phyloP scores from a whole-genome alignment of 1,284 basidiomycete genomes.

The Pseudozyma flocculosa region DNA sequence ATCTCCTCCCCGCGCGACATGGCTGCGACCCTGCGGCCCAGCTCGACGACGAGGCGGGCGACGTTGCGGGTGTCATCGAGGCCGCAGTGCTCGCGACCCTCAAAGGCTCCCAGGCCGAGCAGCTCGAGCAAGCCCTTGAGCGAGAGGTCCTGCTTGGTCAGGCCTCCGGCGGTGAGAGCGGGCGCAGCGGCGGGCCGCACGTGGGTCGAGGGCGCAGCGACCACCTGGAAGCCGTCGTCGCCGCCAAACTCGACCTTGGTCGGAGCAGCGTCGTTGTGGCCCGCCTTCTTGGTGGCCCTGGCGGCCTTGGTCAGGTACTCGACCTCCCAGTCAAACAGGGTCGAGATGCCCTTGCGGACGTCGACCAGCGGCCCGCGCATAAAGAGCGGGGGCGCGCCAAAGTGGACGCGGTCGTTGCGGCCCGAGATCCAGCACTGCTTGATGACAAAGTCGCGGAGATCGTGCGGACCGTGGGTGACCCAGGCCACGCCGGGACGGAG shows the following conservation, averaged over 20 bases:
- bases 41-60: slow-evolving; percentile 54
- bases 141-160: slow-evolving; percentile 30
- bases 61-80: slow-evolving; percentile 61
- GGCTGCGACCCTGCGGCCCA: slow-evolving; percentile 11
- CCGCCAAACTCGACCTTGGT: slow-evolving; percentile 16
- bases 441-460: slow-evolving; percentile 73
- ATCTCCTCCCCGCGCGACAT: slow-evolving; percentile 6
- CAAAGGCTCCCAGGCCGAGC: slow-evolving; percentile 43
- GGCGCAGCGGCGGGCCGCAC: background rate
- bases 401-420: background rate
- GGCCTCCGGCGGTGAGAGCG: background rate
- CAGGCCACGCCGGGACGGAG: slow-evolving; percentile 55
- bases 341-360: slow-evolving; percentile 53
- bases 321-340: slow-evolving; percentile 30
- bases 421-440: slow-evolving; percentile 76
- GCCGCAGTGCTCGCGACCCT: slow-evolving; percentile 61
- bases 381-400: slow-evolving; percentile 36
- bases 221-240: slow-evolving; percentile 32
- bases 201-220: slow-evolving; percentile 1
- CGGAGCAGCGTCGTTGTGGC: slow-evolving; percentile 1
- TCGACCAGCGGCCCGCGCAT: slow-evolving; percentile 48
- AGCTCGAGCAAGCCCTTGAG: slow-evolving; percentile 36
- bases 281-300: slow-evolving; percentile 1
- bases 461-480: slow-evolving; percentile 64
- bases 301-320: slow-evolving; percentile 12